Evolutionary conservation across 208 protist genomes (phyloP).

Genomic region (Crithidia expoeki): DNA sequence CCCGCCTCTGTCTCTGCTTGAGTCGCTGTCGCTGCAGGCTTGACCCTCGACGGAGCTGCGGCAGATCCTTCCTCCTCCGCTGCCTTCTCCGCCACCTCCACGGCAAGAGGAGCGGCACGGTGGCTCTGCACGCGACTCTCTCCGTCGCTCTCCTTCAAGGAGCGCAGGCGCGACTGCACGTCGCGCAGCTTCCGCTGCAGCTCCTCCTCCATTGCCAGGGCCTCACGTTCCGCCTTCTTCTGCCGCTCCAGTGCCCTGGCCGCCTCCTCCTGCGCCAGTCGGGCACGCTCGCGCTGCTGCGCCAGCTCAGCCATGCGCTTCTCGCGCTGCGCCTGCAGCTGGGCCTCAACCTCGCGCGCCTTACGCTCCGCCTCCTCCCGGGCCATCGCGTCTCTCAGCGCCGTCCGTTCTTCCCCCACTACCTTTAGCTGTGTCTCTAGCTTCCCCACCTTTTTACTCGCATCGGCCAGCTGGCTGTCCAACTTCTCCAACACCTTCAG

Average conservation of each 20-base stretch:
- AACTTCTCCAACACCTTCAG: constrained; percentile 34
- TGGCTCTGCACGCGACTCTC: not conserved
- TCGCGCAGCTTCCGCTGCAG: constrained; percentile 63
- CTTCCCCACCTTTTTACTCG: constrained; percentile 31
- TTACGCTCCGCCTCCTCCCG: constrained; percentile 55
- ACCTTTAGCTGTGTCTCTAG: constrained; percentile 29
- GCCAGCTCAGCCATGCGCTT: constrained; percentile 48
- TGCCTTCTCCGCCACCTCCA: not conserved
- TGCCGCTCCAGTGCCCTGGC: constrained; percentile 64
- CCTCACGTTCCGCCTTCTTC: constrained; percentile 60
- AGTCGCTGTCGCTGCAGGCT: not conserved
- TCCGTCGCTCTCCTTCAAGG: constrained; percentile 21
- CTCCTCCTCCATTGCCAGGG: constrained; percentile 62
- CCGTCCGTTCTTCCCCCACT: constrained; percentile 26
- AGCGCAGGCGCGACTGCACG: constrained; percentile 50
- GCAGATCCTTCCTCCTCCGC: not conserved
- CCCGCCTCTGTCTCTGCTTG: constrained; percentile 1
- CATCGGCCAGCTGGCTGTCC: constrained; percentile 28
- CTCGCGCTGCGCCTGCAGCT: constrained; percentile 65
- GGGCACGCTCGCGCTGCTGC: constrained; percentile 69
- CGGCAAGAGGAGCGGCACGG: constrained; percentile 1
- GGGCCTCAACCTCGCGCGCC: constrained; percentile 50
- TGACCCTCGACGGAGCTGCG: not conserved
- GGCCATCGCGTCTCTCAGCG: constrained; percentile 34
- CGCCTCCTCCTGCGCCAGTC: constrained; percentile 62